Conservation (phyloP, 2,329 filamentous ascomycete genomes). For the Pestalotiopsis sp. region DNA sequence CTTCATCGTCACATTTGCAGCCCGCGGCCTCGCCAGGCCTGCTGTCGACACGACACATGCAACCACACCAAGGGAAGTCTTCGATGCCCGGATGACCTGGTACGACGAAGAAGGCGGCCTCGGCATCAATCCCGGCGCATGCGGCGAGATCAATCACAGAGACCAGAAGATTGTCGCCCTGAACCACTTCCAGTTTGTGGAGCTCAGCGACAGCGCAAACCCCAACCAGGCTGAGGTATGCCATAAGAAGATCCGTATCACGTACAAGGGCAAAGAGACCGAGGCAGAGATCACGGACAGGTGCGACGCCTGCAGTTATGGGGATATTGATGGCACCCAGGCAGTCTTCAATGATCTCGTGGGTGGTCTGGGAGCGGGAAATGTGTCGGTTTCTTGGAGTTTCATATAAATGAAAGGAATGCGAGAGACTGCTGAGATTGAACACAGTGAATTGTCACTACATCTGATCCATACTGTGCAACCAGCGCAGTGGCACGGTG, state of each 20-base stretch:
- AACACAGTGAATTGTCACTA: too few species aligned
- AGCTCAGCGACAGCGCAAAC: slow-evolving; percentile 4
- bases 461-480: too few species aligned
- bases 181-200: slow-evolving; percentile 3
- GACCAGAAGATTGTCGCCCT: slow-evolving; percentile 5
- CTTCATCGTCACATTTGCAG: background rate
- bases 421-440: too few species aligned
- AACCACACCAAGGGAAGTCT: background rate
- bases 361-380: background rate
- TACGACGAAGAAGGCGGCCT: slow-evolving; percentile 5
- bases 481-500: background rate
- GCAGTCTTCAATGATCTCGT: slow-evolving; percentile 8
- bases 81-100: background rate
- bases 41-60: background rate
- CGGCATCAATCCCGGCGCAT: background rate
- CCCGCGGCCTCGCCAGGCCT: background rate
- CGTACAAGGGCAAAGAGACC: background rate
- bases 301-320: background rate
- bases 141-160: slow-evolving; percentile 1
- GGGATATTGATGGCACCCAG: slow-evolving; percentile 6
- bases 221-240: background rate
- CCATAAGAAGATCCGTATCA: background rate
- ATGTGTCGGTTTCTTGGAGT: background rate
- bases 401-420: background rate
- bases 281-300: background rate